Base-by-base conservation (phyloP, 2,329 filamentous ascomycete genomes). In the Fusarium sublunatum region DNA sequence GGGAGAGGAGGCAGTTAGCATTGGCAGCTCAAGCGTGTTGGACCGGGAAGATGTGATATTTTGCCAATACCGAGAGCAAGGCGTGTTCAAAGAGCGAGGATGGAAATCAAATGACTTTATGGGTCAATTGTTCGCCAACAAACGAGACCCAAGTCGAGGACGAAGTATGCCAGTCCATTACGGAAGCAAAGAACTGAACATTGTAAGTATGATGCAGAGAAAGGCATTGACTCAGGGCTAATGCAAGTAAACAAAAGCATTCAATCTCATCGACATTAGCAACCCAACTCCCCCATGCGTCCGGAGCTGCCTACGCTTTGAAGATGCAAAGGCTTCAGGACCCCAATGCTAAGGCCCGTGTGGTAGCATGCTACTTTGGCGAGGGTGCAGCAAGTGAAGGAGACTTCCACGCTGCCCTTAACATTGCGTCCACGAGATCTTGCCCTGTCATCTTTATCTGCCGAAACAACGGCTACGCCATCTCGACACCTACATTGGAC, bases 111-210 rank as follows among this genome's bases (percentile, higher is more conserved):
- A 88, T 43, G 88, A 98, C 58, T 98, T 98, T 73, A 98, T 99
- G 95, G 90, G 87, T 69, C 95, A 99, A 75, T 79, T 99, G 8
- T 97, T 98, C 78, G 88, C 93, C 19, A 98, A 97, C 73, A 85
- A 81, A 51, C 86, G 92, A 63, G 95, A 99, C 70, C 77, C 83
- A 1, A 93, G 94, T 2, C 85, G 83, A 58, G 95, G 93, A 2
- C 87, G 94, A 62, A 98, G 97, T 72, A 99, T 99, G 95, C 95
- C 95, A 1, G 91, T 98, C 12, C 95, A 99, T 77, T 99, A 98
- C 72, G 93, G 93, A 42, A 93, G 90, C 75, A 86, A 83, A 54
- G 88, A 91, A 64, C 81, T 96, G 54, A 92, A 97, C 69, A 93
- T 97, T 72, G 91, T 93, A 74, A 74, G 86, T 80, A 19, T 2